These are phyloP conservation scores for Termitomyces titanicus DNA, from an alignment of 768 basidiomycete species.

Conservation along the genomic window DNA sequence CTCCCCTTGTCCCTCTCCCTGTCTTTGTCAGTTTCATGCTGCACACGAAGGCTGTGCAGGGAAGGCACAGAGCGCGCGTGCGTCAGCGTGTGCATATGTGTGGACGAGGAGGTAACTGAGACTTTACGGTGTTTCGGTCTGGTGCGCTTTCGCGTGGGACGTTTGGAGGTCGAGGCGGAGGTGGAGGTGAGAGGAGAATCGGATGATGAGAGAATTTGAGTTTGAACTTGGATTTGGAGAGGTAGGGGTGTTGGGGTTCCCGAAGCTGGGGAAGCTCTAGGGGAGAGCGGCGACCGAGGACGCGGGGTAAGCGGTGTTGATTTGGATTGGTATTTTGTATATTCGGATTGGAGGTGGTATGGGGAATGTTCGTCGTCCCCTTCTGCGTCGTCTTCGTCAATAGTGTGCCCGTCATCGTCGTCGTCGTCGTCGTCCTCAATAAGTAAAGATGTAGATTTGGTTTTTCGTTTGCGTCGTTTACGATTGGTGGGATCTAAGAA, in stretches of 20 bases:
- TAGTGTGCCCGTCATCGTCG: not conserved
- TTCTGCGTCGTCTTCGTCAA: not conserved
- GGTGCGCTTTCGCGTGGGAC: not conserved
- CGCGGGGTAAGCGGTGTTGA: constrained; percentile 13
- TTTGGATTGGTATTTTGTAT: constrained; percentile 12
- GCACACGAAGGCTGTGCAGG: not conserved
- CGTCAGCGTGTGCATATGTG: not conserved
- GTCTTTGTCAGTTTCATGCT: not conserved
- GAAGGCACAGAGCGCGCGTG: constrained; percentile 3
- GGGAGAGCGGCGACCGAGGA: not conserved
- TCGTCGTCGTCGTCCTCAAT: constrained; percentile 1
- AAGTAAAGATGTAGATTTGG: not conserved
- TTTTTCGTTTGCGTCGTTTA: constrained; percentile 31
- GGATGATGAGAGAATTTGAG: constrained; percentile 3
- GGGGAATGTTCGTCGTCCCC: constrained; percentile 2
- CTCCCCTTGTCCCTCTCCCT: not conserved
- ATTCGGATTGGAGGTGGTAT: constrained; percentile 5
- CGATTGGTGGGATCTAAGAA: constrained; percentile 24
- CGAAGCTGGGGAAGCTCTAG: not conserved
- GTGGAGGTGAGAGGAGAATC: constrained; percentile 1
- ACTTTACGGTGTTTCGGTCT: not conserved
- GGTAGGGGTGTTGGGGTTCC: constrained; percentile 4
- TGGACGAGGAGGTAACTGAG: not conserved
- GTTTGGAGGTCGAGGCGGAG: not conserved
- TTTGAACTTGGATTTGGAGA: constrained; percentile 25